phyloP scores from a whole-genome alignment of 805 yeast genomes.

The Cyberlindnera meyerae region DNA sequence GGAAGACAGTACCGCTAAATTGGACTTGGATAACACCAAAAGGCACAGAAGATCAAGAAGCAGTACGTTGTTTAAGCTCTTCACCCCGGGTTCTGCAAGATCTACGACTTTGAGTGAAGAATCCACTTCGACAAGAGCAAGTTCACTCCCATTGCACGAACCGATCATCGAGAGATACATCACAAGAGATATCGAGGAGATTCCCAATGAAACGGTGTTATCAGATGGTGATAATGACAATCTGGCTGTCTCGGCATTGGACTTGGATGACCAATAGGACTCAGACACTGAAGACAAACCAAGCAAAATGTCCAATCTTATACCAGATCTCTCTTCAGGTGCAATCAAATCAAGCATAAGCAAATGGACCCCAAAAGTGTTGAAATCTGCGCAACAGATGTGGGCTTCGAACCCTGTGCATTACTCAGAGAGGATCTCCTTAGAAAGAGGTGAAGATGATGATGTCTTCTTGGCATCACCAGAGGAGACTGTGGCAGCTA shows the following conservation, averaged over 20 bases:
- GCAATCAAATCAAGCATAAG: slow-evolving; percentile 8
- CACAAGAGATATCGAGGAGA: slow-evolving; percentile 14
- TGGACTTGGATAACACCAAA: neutral
- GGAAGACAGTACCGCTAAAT: slow-evolving; percentile 9
- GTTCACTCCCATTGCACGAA: slow-evolving; percentile 3
- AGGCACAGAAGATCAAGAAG: slow-evolving; percentile 1
- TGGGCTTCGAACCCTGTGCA: slow-evolving; percentile 64
- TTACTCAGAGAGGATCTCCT: slow-evolving; percentile 38
- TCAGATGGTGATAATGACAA: slow-evolving; percentile 2
- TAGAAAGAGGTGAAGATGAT: slow-evolving; percentile 35
- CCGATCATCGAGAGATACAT: slow-evolving; percentile 19
- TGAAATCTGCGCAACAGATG: slow-evolving; percentile 32
- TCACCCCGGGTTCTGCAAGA: neutral
- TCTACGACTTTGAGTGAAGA: too few species aligned
- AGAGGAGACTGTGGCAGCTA: slow-evolving; percentile 41
- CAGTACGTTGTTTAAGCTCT: slow-evolving; percentile 2
- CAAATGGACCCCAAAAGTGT: slow-evolving; percentile 20
- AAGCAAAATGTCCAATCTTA: neutral
- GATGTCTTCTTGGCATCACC: slow-evolving; percentile 46
- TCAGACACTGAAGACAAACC: neutral
- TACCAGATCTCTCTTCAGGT: slow-evolving; percentile 7
- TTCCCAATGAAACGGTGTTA: slow-evolving; percentile 6
- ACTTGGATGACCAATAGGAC: slow-evolving; percentile 1
- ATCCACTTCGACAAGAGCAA: neutral
- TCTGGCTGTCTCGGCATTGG: neutral